Base-by-base conservation (phyloP, 2,329 filamentous ascomycete genomes). In the Aspergillus intermedius region DNA sequence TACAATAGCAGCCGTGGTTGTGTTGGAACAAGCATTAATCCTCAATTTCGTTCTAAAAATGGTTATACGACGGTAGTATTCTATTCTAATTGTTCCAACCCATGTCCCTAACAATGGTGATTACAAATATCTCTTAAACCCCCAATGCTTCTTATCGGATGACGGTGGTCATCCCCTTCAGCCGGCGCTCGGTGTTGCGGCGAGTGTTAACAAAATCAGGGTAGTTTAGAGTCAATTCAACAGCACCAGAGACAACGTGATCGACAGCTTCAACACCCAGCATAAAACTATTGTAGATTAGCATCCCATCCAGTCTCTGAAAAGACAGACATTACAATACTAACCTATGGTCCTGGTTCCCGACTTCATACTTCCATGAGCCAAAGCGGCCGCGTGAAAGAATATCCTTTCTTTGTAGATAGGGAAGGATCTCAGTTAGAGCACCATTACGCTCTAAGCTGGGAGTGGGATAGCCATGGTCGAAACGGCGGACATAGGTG, bases 381-480 rank as follows among this genome's bases (percentile, higher is more conserved):
- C 93, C 93, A 73, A 98, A 98, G 54, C 93, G 91, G 61, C 93
- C 93, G 72, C 93, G 89, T 41, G 91, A 96, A 77, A 85, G 87
- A 74, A 98, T 98, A 67, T 85, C 91, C 78, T 88, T 83, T 54
- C 83, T 87, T 75, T 95, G 86, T 51, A 98, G 85, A 75, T 88
- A 91, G 62, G 93, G 93, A 45, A 98, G 84, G 48, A 98, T 83
- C 76, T 96, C 76, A 73, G 86, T 94, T 59, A 98, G 82, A 42
- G 93, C 90, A 58, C 88, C 91, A 73, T 98, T 91, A 73, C 93
- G 88, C 82, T 97, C 93, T 32, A 98, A 83, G 30, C 86, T 82
- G 23, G 93, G 93, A 12, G 93, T 98, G 53, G 93, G 93, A 79
- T 98, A 98, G 59, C 93, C 93, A 77, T 97, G 93, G 71, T 96